These are phyloP conservation scores for Darksidea phi DNA, from an alignment of 495 filamentous ascomycete species.

Conservation along the genomic window DNA sequence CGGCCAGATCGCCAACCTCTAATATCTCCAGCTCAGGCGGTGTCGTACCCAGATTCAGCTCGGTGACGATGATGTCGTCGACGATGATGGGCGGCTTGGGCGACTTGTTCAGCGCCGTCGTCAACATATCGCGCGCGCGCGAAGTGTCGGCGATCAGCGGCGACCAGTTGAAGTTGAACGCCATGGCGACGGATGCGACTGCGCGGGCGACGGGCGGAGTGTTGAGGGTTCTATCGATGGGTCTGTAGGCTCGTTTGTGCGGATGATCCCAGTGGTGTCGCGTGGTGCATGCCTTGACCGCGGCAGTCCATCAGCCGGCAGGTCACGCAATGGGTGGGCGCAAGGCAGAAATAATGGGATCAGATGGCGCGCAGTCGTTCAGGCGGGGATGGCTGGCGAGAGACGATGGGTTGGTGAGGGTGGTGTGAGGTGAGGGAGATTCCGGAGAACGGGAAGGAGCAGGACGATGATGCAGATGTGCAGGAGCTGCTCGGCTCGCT, in stretches of 20 bases:
- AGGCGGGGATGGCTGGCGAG: slow-evolving; percentile 8
- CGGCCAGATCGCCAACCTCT: slow-evolving; percentile 94
- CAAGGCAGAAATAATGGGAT: not conserved
- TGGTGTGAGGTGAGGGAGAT: slow-evolving; percentile 15
- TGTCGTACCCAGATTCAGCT: slow-evolving; percentile 89
- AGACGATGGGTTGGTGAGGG: not conserved
- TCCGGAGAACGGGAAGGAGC: slow-evolving; percentile 3
- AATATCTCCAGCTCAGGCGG: slow-evolving; percentile 93
- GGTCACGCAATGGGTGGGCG: not conserved
- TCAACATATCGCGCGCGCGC: slow-evolving; percentile 89
- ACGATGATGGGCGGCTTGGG: slow-evolving; percentile 98
- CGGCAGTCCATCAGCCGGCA: slow-evolving; percentile 13
- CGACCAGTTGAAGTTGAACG: slow-evolving; percentile 99
- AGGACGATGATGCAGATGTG: slow-evolving; percentile 19
- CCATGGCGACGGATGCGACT: slow-evolving; percentile 57
- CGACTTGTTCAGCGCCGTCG: slow-evolving; percentile 93
- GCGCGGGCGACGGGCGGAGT: slow-evolving; percentile 1
- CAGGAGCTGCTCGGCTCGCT: not conserved
- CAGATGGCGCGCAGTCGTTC: not conserved
- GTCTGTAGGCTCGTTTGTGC: slow-evolving; percentile 3
- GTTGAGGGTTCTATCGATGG: slow-evolving; percentile 8
- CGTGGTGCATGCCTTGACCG: slow-evolving; percentile 36
- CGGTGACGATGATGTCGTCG: slow-evolving; percentile 97
- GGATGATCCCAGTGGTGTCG: slow-evolving; percentile 25
- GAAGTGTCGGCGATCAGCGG: slow-evolving; percentile 91